Conservation (phyloP, 352 stramenopile genomes). For the Globisporangium canariense region DNA sequence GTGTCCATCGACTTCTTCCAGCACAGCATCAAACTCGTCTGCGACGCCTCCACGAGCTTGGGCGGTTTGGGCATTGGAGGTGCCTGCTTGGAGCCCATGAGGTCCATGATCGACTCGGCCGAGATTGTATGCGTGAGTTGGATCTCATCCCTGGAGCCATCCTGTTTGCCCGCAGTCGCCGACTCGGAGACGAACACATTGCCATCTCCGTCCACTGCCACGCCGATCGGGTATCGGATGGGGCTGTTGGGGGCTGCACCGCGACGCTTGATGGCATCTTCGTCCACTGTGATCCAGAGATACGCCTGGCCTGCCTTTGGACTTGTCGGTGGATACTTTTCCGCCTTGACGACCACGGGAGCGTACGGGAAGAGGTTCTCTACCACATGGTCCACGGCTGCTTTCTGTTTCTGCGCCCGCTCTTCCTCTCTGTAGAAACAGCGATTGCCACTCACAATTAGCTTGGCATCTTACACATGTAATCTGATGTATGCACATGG, state of each 20-base stretch:
- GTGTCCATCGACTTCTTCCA: conserved; percentile 64
- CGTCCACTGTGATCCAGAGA: conserved; percentile 75
- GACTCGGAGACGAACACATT: conserved; percentile 73
- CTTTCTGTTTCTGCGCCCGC: conserved; percentile 40
- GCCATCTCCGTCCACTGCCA: conserved; percentile 59
- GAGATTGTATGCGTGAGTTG: conserved; percentile 50
- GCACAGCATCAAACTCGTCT: conserved; percentile 43
- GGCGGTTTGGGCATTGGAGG: conserved; percentile 37
- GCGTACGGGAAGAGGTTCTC: conserved; percentile 80
- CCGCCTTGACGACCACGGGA: conserved; percentile 66
- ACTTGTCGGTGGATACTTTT: conserved; percentile 58
- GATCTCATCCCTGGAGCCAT: not conserved
- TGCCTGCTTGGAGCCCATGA: conserved; percentile 34
- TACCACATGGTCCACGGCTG: conserved; percentile 60
- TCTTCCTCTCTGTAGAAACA: conserved; percentile 40
- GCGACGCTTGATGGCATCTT: conserved; percentile 55
- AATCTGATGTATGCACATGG: not conserved
- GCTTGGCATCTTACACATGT: not conserved
- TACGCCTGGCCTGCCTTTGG: conserved; percentile 63
- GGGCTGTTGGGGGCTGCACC: conserved; percentile 32
- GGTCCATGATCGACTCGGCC: conserved; percentile 55
- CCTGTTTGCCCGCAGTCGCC: not conserved
- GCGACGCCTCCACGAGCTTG: conserved; percentile 43
- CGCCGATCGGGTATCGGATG: conserved; percentile 63
- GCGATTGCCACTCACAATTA: not conserved